These are phyloP conservation scores for Aspergillus nidulans DNA, from an alignment of 495 filamentous ascomycete genomes.

Conservation along the genomic window DNA sequence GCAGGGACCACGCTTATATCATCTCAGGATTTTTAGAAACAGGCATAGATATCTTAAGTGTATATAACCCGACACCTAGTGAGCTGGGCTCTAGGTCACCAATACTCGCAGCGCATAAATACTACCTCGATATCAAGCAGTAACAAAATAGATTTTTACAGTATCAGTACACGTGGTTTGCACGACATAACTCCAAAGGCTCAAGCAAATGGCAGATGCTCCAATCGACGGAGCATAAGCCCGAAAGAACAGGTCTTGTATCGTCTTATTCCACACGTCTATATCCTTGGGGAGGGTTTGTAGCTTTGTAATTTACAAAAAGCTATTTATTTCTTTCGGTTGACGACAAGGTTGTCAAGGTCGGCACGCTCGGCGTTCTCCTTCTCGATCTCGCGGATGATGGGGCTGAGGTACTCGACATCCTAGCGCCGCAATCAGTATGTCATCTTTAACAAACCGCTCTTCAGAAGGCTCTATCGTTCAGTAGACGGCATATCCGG, in stretches of 20 bases:
- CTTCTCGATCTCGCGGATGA: constrained; percentile 78
- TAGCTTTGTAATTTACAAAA: constrained; percentile 16
- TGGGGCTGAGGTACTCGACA: constrained; percentile 67
- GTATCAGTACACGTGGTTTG: constrained; percentile 42
- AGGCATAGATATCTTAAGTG: background rate
- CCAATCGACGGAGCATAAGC: constrained; percentile 15
- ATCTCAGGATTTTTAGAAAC: background rate
- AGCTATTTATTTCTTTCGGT: constrained; percentile 29
- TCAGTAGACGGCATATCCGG: constrained; percentile 9
- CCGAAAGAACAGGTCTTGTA: constrained; percentile 14
- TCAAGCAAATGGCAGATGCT: constrained; percentile 19
- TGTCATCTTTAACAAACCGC: background rate
- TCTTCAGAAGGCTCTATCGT: background rate
- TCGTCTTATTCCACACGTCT: constrained; percentile 28
- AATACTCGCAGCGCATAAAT: too few relatives aligned
- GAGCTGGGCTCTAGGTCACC: too few relatives aligned
- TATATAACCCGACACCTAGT: background rate
- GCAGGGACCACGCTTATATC: background rate
- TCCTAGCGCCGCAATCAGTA: constrained; percentile 52
- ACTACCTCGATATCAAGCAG: constrained; percentile 9
- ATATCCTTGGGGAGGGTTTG: constrained; percentile 21
- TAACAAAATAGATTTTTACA: constrained; percentile 48
- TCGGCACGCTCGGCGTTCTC: constrained; percentile 77
- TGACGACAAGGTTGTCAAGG: constrained; percentile 75
- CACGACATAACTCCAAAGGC: constrained; percentile 16